Base-by-base conservation (phyloP, 225 moss, liverwort and hornwort genomes). In the Bryoerythrophyllum caledonicum region DNA sequence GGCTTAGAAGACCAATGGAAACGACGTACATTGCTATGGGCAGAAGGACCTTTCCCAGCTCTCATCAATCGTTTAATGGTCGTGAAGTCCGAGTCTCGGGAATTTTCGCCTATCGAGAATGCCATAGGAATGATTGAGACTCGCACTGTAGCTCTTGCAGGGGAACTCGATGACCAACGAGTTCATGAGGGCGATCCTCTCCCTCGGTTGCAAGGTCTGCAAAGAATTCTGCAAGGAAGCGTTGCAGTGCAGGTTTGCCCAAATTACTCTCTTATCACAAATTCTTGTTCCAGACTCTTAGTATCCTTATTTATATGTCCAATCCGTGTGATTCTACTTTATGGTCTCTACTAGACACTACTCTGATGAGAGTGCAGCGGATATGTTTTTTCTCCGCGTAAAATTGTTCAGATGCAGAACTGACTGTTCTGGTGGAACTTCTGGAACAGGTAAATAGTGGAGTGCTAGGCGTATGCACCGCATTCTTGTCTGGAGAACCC, bases 1-100 rank as follows among this genome's bases (percentile, higher is more conserved):
- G 96, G 96, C 41, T 84, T 96, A 52, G 96, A 96, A 81, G 96
- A 96, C 74, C 96, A 96, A 75, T 96, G 96, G 96, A 96, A 96
- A 80, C 78, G 93, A 74, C 90, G 93, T 57, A 92, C 92, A 63
- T 86, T 92, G 27, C 75, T 96, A 10, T 89, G 91, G 84, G 88
- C 91, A 12, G 92, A 96, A 71, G 96, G 96, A 48, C 92, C 94
- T 46, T 96, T 96, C 60, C 96, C 96, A 44, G 91, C 96, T 35
- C 85, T 96, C 38, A 91, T 96, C 37, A 96, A 91, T 71, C 90
- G 96, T 70, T 88, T 96, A 26, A 85, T 90, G 63, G 94, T 96
- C 59, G 75, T 91, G 46, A 94, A 91, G 76, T 96, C 96, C 3
- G 94, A 91, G 53, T 96, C 96, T 9, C 82, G 92, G 72, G 96